phyloP scores from a whole-genome alignment of 164 flowering plant genomes.

The Litsea cubeba region DNA sequence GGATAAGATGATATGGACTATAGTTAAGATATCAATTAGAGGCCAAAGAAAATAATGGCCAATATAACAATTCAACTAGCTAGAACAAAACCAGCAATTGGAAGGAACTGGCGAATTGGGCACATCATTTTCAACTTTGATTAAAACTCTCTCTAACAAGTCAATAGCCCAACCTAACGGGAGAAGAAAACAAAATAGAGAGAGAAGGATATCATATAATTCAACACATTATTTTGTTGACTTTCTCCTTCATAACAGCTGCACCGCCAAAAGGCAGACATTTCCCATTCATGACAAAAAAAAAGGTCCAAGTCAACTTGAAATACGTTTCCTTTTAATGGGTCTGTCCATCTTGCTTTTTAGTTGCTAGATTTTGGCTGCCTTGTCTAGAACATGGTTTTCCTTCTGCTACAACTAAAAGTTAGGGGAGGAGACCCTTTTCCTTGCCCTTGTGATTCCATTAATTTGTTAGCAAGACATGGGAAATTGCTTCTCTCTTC shows the following conservation, averaged over 20 bases:
- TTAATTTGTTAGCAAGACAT: constrained; percentile 6
- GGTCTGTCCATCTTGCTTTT: background rate
- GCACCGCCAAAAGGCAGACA: constrained; percentile 22
- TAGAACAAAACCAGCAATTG: background rate
- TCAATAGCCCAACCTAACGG: constrained; percentile 34
- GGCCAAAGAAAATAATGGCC: no score
- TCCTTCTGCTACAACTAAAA: background rate
- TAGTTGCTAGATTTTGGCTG: background rate
- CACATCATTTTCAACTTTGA: background rate
- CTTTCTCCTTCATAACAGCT: constrained; percentile 16
- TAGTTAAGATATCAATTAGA: no score
- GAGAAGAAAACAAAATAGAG: constrained; percentile 8
- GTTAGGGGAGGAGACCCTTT: background rate
- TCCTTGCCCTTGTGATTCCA: background rate
- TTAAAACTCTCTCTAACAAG: constrained; percentile 8
- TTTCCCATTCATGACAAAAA: background rate
- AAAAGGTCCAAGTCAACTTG: background rate
- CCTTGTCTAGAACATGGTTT: constrained; percentile 2
- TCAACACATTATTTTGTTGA: constrained; percentile 12
- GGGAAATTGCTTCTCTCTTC: constrained; percentile 24
- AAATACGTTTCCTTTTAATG: background rate
- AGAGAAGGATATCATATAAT: background rate
- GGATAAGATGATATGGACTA: no score
- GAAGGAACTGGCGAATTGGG: background rate
- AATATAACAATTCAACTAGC: no score